Evolutionary conservation across 306 rosid genomes (phyloP).

Genomic region (Lotus japonicus): DNA sequence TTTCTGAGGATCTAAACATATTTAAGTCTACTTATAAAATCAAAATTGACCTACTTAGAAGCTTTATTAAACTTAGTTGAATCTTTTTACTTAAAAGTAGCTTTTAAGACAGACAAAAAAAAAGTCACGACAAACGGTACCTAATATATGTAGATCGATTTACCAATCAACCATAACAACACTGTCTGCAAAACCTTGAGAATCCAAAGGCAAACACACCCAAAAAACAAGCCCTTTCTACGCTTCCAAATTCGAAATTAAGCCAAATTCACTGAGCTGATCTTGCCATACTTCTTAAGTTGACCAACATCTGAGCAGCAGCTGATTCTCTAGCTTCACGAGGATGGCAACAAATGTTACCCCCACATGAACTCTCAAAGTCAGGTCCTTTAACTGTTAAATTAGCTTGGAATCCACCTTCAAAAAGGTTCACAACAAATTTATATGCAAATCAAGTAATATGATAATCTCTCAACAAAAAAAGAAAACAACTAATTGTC

Average conservation of each 20-base stretch:
- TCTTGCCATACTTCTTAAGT: slow-evolving; percentile 24
- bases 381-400: slow-evolving; percentile 48
- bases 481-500: neutral
- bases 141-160: neutral
- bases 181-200: neutral
- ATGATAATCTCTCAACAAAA: neutral
- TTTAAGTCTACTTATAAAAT: no score
- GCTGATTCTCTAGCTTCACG: slow-evolving; percentile 50
- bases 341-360: slow-evolving; percentile 26
- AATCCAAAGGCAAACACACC: neutral
- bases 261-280: neutral
- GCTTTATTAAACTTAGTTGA: no score
- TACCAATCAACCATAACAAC: neutral
- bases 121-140: no score
- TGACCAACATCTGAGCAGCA: slow-evolving; percentile 38
- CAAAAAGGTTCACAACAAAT: slow-evolving; percentile 5
- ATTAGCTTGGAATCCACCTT: slow-evolving; percentile 59
- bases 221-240: neutral
- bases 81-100: no score
- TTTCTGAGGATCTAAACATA: no score
- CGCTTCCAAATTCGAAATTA: neutral
- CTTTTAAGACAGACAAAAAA: no score
- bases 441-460: neutral
- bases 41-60: no score
- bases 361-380: slow-evolving; percentile 39